phyloP scores from a whole-genome alignment of 352 stramenopile species.

The Pythium pectinolyticum region DNA sequence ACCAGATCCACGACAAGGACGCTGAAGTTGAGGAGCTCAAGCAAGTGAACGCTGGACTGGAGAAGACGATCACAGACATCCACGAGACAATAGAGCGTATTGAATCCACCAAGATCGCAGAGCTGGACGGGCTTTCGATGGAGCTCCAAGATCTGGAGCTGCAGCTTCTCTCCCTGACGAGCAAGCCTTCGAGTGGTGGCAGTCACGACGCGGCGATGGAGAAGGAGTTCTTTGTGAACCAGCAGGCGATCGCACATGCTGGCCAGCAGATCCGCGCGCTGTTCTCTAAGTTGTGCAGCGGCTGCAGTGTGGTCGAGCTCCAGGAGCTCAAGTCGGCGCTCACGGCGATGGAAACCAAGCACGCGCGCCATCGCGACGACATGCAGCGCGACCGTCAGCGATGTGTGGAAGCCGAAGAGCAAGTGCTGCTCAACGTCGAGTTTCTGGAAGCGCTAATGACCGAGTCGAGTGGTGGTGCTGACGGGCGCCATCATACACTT shows the following conservation, averaged over 20 bases:
- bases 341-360: slow-evolving; percentile 44
- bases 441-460: slow-evolving; percentile 53
- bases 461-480: too few species aligned
- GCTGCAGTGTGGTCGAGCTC: slow-evolving; percentile 61
- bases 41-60: slow-evolving; percentile 7
- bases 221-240: slow-evolving; percentile 4
- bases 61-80: background rate
- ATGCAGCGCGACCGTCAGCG: slow-evolving; percentile 28
- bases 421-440: slow-evolving; percentile 61
- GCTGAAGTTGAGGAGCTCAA: slow-evolving; percentile 33
- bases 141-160: slow-evolving; percentile 32
- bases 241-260: slow-evolving; percentile 45
- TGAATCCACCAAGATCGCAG: slow-evolving; percentile 13
- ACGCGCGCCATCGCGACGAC: slow-evolving; percentile 36
- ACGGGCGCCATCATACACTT: background rate
- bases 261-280: slow-evolving; percentile 48
- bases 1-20: slow-evolving; percentile 42
- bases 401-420: slow-evolving; percentile 36
- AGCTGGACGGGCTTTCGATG: slow-evolving; percentile 14
- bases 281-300: slow-evolving; percentile 54
- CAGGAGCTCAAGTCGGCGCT: slow-evolving; percentile 50
- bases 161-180: background rate
- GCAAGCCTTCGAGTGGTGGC: background rate
- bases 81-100: slow-evolving; percentile 16
- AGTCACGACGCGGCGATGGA: too few species aligned